Percentiles rank a stretch among this genome's conserved stretches.
Evolutionary conservation across 2,329 filamentous ascomycete genomes (phyloP).

Genomic region (Calonectria multiphialidica): DNA sequence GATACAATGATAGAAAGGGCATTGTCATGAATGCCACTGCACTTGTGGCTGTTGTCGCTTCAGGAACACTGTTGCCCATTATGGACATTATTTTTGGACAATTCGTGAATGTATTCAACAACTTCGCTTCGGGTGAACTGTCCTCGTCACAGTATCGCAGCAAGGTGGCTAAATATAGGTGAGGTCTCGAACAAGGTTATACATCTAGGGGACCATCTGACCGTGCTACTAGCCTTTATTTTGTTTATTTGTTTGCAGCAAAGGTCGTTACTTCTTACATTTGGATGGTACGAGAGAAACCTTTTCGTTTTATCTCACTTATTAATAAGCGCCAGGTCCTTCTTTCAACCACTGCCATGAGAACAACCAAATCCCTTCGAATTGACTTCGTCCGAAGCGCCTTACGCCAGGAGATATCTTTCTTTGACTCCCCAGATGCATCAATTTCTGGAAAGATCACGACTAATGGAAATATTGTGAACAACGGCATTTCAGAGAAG

Average conservation of each 20-base stretch:
- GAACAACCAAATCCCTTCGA: constrained; percentile 51
- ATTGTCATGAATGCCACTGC: constrained; percentile 53
- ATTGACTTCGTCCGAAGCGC: constrained; percentile 53
- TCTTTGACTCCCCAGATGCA: constrained; percentile 62
- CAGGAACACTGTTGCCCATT: constrained; percentile 58
- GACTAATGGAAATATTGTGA: constrained; percentile 60
- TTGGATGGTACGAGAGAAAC: constrained; percentile 57
- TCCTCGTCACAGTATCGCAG: constrained; percentile 61
- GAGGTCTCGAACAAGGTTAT: no score
- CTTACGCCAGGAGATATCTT: constrained; percentile 65
- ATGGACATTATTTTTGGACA: constrained; percentile 72
- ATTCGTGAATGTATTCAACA: constrained; percentile 66
- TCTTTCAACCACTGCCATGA: constrained; percentile 51
- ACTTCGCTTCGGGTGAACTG: constrained; percentile 61
- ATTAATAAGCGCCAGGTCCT: constrained; percentile 43
- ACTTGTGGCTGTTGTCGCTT: constrained; percentile 50
- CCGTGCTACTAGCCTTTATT: constrained; percentile 57
- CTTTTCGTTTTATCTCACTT: not conserved
- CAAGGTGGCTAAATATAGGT: constrained; percentile 60
- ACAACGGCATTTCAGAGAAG: constrained; percentile 59
- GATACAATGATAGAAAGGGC: constrained; percentile 52
- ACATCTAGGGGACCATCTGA: not conserved
- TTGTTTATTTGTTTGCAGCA: constrained; percentile 69
- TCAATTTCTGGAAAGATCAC: constrained; percentile 61
- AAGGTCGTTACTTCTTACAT: constrained; percentile 66